phyloP scores from a whole-genome alignment of 371 early-diverging fungal genomes.

The Umbelopsis sp. region DNA sequence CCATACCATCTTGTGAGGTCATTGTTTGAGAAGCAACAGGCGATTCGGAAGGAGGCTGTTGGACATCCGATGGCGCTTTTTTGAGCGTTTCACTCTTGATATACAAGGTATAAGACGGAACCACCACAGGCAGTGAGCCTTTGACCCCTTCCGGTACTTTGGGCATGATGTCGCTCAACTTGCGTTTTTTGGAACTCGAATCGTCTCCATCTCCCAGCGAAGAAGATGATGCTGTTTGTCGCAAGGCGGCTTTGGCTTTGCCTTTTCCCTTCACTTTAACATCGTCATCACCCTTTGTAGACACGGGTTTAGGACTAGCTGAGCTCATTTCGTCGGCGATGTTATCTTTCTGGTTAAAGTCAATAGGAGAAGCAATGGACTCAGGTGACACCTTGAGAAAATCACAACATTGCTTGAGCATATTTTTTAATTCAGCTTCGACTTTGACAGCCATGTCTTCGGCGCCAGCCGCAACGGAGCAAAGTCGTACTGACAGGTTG shows the following conservation, averaged over 20 bases:
- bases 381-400: constrained; percentile 11
- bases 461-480: constrained; percentile 40
- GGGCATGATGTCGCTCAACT: background rate
- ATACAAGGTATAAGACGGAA: constrained; percentile 16
- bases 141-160: constrained; percentile 5
- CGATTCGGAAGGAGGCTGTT: background rate
- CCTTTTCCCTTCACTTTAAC: background rate
- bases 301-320: background rate
- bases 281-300: background rate
- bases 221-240: constrained; percentile 1
- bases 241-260: background rate
- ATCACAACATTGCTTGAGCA: constrained; percentile 39
- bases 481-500: constrained; percentile 35
- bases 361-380: background rate
- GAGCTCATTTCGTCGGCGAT: background rate
- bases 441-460: constrained; percentile 43
- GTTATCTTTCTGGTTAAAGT: background rate
- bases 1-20: constrained; percentile 7
- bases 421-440: constrained; percentile 34
- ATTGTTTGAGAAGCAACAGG: background rate
- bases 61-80: background rate
- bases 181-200: constrained; percentile 2
- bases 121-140: constrained; percentile 4
- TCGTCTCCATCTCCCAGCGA: constrained; percentile 2
- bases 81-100: constrained; percentile 5